These are phyloP conservation scores for Kwoniella dejecticola DNA, from an alignment of 768 basidiomycete genomes.

Conservation along the genomic window DNA sequence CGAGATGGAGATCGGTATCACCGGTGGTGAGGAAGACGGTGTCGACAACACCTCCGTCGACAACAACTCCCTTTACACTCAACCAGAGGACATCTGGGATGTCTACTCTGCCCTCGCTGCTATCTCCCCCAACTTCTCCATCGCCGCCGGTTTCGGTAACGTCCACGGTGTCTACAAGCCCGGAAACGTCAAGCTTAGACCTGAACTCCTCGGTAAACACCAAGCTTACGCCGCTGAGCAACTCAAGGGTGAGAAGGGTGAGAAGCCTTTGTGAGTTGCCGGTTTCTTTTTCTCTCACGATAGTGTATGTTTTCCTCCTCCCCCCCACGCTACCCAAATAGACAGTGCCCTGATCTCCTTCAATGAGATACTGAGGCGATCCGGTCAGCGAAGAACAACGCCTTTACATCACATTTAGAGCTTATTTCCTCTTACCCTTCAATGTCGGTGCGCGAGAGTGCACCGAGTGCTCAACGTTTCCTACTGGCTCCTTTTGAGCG, in stretches of 20 bases:
- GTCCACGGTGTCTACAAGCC: conserved; percentile 99
- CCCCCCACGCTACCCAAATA: conserved; percentile 48
- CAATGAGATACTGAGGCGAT: conserved; percentile 49
- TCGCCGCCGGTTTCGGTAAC: conserved; percentile 97
- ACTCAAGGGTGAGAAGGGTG: conserved; percentile 62
- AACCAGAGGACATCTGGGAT: conserved; percentile 93
- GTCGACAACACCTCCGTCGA: conserved; percentile 97
- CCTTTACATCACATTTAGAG: conserved; percentile 44
- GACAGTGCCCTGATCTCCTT: conserved; percentile 51
- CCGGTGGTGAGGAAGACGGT: conserved; percentile 98
- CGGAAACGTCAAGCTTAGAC: conserved; percentile 91
- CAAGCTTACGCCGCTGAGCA: conserved; percentile 73
- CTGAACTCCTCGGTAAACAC: conserved; percentile 88
- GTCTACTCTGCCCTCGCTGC: conserved; percentile 79
- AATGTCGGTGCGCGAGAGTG: conserved; percentile 18
- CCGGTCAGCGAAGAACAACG: conserved; percentile 48
- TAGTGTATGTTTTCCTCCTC: conserved; percentile 6
- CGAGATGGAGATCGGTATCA: conserved; percentile 99
- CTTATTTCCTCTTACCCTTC: conserved; percentile 45
- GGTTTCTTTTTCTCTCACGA: conserved; percentile 8
- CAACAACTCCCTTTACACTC: conserved; percentile 92
- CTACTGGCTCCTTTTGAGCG: conserved; percentile 35
- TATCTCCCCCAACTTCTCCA: conserved; percentile 91
- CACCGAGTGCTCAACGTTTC: conserved; percentile 11
- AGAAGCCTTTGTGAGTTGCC: conserved; percentile 76